Evolutionary conservation across 176 grass and related monocot genomes (phyloP).

Genomic region (Musa troglodytarum): DNA sequence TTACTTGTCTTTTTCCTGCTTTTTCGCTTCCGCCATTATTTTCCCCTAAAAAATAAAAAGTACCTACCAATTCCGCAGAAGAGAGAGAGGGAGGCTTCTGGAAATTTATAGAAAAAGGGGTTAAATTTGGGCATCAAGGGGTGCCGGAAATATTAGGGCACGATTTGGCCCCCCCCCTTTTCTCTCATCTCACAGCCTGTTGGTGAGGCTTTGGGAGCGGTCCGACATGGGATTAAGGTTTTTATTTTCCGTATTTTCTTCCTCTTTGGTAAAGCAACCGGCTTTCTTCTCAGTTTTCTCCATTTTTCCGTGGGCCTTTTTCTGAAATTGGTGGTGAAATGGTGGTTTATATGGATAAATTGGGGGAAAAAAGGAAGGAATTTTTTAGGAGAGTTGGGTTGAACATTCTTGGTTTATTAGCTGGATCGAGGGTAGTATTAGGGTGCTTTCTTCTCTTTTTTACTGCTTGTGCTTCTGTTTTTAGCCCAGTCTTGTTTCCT

Average conservation of each 20-base stretch:
- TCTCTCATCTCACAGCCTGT: not conserved
- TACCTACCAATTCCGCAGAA: too few relatives aligned
- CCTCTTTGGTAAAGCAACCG: not conserved
- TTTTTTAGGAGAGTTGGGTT: slow-evolving; percentile 4
- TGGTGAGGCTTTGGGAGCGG: not conserved
- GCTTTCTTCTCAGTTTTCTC: slow-evolving; percentile 21
- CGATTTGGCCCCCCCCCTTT: not conserved
- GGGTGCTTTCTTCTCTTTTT: not conserved
- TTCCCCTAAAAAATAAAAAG: too few relatives aligned
- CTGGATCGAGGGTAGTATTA: slow-evolving; percentile 1
- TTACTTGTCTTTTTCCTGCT: too few relatives aligned
- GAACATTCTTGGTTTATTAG: slow-evolving; percentile 18
- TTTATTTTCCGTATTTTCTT: slow-evolving; percentile 16
- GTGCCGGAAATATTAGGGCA: not conserved
- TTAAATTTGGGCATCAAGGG: not conserved
- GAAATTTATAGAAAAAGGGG: not conserved
- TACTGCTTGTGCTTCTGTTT: not conserved
- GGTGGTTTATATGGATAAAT: slow-evolving; percentile 10
- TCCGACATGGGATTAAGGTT: slow-evolving; percentile 9
- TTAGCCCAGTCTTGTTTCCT: not conserved
- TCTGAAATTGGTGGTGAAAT: slow-evolving; percentile 10
- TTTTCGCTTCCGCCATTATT: too few relatives aligned
- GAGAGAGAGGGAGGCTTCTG: too few relatives aligned
- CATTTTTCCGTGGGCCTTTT: slow-evolving; percentile 17
- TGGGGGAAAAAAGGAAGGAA: slow-evolving; percentile 22